phyloP scores from a whole-genome alignment of 192 early-diverging fungal genomes.

The Entomortierella beljakovae region DNA sequence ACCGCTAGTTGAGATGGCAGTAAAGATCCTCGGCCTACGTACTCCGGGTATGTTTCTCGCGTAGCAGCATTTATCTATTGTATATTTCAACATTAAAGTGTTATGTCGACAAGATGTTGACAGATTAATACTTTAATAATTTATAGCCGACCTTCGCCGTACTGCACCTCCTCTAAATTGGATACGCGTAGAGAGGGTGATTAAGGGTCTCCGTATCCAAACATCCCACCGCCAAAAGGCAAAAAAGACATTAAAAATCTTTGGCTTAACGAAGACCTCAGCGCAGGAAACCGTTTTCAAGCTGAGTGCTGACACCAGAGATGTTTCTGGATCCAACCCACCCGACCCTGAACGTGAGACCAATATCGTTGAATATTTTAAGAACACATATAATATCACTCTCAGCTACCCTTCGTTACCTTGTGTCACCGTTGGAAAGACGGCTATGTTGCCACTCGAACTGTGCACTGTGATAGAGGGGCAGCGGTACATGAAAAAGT shows the following conservation, averaged over 20 bases:
- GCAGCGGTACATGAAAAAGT: conserved; percentile 84
- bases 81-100: no score
- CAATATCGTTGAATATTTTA: conserved; percentile 81
- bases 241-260: conserved; percentile 74
- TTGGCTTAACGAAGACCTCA: conserved; percentile 71
- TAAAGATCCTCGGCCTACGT: conserved; percentile 72
- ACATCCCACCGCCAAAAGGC: conserved; percentile 66
- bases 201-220: conserved; percentile 66
- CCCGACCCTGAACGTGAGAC: conserved; percentile 42
- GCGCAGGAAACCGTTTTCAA: conserved; percentile 81
- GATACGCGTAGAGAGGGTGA: conserved; percentile 53
- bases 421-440: conserved; percentile 76
- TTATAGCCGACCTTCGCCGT: conserved; percentile 59
- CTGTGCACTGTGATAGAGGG: conserved; percentile 88
- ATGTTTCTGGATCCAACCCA: background rate
- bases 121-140: background rate
- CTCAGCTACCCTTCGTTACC: conserved; percentile 85
- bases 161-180: conserved; percentile 46
- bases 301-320: background rate
- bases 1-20: conserved; percentile 74
- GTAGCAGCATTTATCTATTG: background rate
- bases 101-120: no score
- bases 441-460: conserved; percentile 86
- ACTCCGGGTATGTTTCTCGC: conserved; percentile 1
- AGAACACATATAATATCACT: conserved; percentile 73